phyloP scores from a whole-genome alignment of 139 green algal species.

The Axilococcus clingmanii region DNA sequence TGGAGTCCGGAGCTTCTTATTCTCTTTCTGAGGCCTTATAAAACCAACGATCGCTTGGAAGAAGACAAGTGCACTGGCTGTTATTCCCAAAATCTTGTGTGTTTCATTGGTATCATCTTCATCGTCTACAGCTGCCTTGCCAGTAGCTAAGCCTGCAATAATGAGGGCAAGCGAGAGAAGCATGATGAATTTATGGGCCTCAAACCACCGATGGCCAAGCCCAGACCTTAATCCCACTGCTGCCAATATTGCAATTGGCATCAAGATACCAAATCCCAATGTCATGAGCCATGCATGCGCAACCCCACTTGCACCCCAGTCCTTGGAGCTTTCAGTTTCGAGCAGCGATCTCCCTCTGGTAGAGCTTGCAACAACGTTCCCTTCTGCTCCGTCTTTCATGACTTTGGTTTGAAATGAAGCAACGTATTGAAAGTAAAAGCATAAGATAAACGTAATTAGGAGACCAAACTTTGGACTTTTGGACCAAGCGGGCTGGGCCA shows the following conservation, averaged over 20 bases:
- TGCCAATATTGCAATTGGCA: conserved; percentile 1
- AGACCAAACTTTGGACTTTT: too few relatives aligned
- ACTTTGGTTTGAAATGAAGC: too few relatives aligned
- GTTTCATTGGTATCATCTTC: not conserved
- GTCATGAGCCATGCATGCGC: not conserved
- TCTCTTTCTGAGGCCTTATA: not conserved
- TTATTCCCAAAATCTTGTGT: conserved; percentile 3
- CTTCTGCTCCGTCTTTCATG: too few relatives aligned
- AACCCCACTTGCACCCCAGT: too few relatives aligned
- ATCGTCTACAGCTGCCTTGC: too few relatives aligned
- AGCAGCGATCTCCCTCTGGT: too few relatives aligned
- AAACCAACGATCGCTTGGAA: conserved; percentile 1
- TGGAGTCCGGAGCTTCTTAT: not conserved
- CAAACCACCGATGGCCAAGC: not conserved
- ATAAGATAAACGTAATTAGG: too few relatives aligned
- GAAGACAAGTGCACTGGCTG: not conserved
- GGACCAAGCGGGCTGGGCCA: too few relatives aligned
- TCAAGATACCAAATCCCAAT: conserved; percentile 3
- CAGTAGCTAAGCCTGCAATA: not conserved
- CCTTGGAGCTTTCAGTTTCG: too few relatives aligned
- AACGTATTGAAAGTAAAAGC: too few relatives aligned
- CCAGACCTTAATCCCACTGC: not conserved
- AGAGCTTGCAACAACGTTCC: too few relatives aligned
- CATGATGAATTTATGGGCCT: not conserved
- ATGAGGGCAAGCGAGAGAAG: not conserved